Evolutionary conservation across 2,329 filamentous ascomycete species (phyloP).

Genomic region (Microdochium nivale): DNA sequence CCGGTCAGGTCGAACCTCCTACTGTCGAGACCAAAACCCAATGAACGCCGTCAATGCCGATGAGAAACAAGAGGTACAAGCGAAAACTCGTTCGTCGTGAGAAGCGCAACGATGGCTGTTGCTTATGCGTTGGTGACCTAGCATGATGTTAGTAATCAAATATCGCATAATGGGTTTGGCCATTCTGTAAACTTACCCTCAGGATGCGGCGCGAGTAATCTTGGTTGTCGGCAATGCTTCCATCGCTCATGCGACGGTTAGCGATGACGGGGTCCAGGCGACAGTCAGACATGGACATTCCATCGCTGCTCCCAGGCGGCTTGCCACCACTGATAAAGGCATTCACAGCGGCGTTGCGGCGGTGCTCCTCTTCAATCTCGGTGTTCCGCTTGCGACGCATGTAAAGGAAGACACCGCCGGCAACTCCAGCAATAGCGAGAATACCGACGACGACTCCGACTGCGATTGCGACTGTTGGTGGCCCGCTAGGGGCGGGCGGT

Average conservation of each 20-base stretch:
- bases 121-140: slow-evolving; percentile 25
- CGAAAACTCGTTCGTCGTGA: slow-evolving; percentile 1
- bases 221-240: slow-evolving; percentile 93
- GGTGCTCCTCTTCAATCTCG: slow-evolving; percentile 76
- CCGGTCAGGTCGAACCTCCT: not conserved
- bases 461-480: slow-evolving; percentile 78
- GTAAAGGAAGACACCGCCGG: slow-evolving; percentile 64
- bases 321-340: slow-evolving; percentile 62
- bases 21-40: not conserved
- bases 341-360: slow-evolving; percentile 70
- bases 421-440: slow-evolving; percentile 55
- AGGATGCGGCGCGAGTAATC: slow-evolving; percentile 95
- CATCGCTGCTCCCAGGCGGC: slow-evolving; percentile 53
- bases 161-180: not conserved
- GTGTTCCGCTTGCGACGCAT: slow-evolving; percentile 68
- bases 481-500: slow-evolving; percentile 24
- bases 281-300: slow-evolving; percentile 68
- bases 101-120: slow-evolving; percentile 10
- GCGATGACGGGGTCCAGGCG: slow-evolving; percentile 82
- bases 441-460: slow-evolving; percentile 83
- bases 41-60: not conserved
- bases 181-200: slow-evolving; percentile 53
- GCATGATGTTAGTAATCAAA: slow-evolving; percentile 3
- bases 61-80: not conserved
- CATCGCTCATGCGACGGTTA: slow-evolving; percentile 78